Percentiles rank a stretch among this genome's conserved stretches.
Evolutionary conservation across 306 rosid species (phyloP).

Genomic region (Dalbergia oliveri): DNA sequence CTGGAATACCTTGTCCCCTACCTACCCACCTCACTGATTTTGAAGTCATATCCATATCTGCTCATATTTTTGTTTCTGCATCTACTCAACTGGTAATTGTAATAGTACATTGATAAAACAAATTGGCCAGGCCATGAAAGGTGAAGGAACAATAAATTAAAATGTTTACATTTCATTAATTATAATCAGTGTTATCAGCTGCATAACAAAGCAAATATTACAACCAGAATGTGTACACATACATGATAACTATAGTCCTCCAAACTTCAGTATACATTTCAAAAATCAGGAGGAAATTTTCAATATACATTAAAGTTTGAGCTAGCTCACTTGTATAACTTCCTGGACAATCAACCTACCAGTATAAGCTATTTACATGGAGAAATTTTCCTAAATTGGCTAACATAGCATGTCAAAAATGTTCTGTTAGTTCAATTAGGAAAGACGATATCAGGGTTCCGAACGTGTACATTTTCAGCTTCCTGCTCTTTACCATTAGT

Average conservation of each 20-base stretch:
- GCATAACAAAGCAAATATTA: conserved; percentile 26
- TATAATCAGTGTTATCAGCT: conserved; percentile 6
- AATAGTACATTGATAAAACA: neutral
- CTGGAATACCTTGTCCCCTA: neutral
- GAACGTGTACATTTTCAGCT: conserved; percentile 48
- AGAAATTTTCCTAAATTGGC: conserved; percentile 17
- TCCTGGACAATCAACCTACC: conserved; percentile 1
- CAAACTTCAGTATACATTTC: too few relatives aligned
- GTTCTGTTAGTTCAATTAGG: conserved; percentile 47
- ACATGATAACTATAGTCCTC: neutral
- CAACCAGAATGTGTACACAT: neutral
- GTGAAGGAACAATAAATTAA: neutral
- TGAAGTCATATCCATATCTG: neutral
- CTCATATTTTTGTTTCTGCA: conserved; percentile 6
- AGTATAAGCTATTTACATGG: conserved; percentile 40
- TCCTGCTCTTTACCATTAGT: conserved; percentile 33
- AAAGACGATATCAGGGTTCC: conserved; percentile 74
- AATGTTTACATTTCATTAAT: conserved; percentile 13
- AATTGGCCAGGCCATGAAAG: neutral
- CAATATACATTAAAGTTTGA: conserved; percentile 1
- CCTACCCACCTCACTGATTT: neutral
- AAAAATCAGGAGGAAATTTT: neutral
- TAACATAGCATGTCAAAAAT: conserved; percentile 23
- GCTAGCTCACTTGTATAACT: conserved; percentile 8
- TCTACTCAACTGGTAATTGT: neutral